Evolutionary conservation across 2,329 filamentous ascomycete species (phyloP), one percentile per base, ranked within the genome.

Genomic region (Fusarium ramigenum): DNA sequence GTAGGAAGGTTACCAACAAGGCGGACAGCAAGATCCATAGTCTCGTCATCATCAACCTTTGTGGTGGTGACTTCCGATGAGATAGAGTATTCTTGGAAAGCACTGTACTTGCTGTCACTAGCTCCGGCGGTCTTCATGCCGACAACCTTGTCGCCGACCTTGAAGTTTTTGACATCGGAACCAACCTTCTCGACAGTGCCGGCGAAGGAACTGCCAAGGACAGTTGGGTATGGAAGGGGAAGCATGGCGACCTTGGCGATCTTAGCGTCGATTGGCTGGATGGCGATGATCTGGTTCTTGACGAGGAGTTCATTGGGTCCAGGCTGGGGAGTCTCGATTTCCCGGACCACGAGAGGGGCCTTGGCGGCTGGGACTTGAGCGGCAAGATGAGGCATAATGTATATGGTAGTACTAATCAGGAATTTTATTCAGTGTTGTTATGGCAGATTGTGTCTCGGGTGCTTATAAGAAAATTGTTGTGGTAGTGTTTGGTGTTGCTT

Each of bases 231-330:
- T 1, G 59, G 40, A 2, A 75, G 39, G 3, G 72, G 72, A 19
- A 75, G 65, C 69, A 75, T 75, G 2, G 72, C 72, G 3, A 75
- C 68, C 19, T 62, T 70, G 18, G 72, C 72, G 2, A 75, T 75
- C 40, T 75, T 75, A n/a, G 72, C 69, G 23, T 75, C 72, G 21
- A 75, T 34, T 9, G 72, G 72, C 25, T 75, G 72, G 21, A 75
- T 52, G 4, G 72, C 72, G 19, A 75, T 73, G 37, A 67, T 60
- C 9, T 73, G 56, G 56, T 73, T 75, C 28, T 75, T 75, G 34
- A 75, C 60, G 15, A 75, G 72, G 9, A 75, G 40, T 28, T 75
- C 72, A 23, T 68, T 44, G 8, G 65, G 69, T n/a, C 72, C 72
- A 18, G 69, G 72, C 18, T 73, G 36, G 8, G 72, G 69, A 9